Percentiles rank a stretch among this genome's conserved stretches.
Evolutionary conservation across 129 eudicot species (phyloP).

Genomic region (Helianthus tuberosus): DNA sequence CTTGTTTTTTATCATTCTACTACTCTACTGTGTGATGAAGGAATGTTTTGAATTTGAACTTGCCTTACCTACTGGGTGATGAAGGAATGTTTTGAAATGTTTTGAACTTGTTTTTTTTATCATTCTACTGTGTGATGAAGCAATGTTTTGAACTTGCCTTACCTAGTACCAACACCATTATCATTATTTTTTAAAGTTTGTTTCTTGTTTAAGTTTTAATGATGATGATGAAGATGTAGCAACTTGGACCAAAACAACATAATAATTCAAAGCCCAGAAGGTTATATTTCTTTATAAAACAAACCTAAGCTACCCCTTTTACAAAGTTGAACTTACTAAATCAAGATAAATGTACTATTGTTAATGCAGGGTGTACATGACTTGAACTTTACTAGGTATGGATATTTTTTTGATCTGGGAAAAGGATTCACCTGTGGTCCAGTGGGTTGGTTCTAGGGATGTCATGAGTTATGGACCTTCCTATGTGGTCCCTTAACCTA

Average conservation of each 20-base stretch:
- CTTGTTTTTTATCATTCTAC: no score
- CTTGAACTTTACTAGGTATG: neutral
- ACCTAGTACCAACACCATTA: no score
- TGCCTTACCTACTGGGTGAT: no score
- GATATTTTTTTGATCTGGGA: constrained; percentile 4
- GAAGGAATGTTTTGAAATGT: no score
- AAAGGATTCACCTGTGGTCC: constrained; percentile 31
- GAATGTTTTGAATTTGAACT: no score
- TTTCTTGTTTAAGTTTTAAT: no score
- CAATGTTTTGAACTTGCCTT: no score
- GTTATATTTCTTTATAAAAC: neutral
- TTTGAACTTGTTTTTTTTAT: no score
- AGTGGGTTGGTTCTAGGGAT: constrained; percentile 37
- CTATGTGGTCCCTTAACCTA: constrained; percentile 41
- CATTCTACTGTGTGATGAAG: no score
- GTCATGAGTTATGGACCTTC: constrained; percentile 42
- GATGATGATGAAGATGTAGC: no score
- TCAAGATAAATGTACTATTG: neutral
- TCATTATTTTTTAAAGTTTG: no score
- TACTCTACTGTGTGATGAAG: no score
- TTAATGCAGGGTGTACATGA: constrained; percentile 5
- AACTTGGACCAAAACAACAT: neutral
- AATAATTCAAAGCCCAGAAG: constrained; percentile 19
- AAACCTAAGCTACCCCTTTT: neutral
- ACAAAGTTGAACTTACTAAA: neutral